Evolutionary conservation across 345 rosid genomes (phyloP).

Genomic region (Kernera saxatilis): DNA sequence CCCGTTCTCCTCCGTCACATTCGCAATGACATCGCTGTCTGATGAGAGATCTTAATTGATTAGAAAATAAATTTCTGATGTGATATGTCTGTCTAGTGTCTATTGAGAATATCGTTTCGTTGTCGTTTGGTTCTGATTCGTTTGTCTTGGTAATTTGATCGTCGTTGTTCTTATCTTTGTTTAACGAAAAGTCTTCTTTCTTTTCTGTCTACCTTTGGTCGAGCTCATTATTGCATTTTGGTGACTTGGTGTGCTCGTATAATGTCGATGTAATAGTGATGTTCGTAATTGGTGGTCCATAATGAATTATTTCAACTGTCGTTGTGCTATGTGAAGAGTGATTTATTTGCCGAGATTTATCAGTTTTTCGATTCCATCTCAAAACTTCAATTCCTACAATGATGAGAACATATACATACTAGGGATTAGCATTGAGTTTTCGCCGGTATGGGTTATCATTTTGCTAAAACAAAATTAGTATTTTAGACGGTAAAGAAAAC

Average conservation of each 20-base stretch:
- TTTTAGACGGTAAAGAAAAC: too few species aligned
- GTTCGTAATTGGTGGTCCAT: slow-evolving; percentile 13
- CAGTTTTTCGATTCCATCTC: not conserved
- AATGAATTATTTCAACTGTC: not conserved
- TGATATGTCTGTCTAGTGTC: slow-evolving; percentile 10
- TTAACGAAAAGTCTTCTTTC: slow-evolving; percentile 8
- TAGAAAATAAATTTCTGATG: not conserved
- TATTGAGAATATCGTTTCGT: not conserved
- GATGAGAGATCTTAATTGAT: not conserved
- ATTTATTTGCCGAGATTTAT: not conserved
- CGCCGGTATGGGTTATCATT: too few species aligned
- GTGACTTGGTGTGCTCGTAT: not conserved
- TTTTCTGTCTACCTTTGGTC: slow-evolving; percentile 14
- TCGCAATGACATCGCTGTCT: slow-evolving; percentile 45
- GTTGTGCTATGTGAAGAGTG: not conserved
- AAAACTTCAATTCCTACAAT: not conserved
- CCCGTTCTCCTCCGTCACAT: slow-evolving; percentile 79
- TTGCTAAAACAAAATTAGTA: too few species aligned
- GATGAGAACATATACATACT: not conserved
- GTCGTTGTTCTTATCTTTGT: slow-evolving; percentile 14
- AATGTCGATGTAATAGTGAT: not conserved
- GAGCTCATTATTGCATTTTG: slow-evolving; percentile 11
- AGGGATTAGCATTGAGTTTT: not conserved
- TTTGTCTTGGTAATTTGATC: not conserved
- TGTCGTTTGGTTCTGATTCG: slow-evolving; percentile 19